Conservation (phyloP, 345 rosid species). For the Jatropha curcas region DNA sequence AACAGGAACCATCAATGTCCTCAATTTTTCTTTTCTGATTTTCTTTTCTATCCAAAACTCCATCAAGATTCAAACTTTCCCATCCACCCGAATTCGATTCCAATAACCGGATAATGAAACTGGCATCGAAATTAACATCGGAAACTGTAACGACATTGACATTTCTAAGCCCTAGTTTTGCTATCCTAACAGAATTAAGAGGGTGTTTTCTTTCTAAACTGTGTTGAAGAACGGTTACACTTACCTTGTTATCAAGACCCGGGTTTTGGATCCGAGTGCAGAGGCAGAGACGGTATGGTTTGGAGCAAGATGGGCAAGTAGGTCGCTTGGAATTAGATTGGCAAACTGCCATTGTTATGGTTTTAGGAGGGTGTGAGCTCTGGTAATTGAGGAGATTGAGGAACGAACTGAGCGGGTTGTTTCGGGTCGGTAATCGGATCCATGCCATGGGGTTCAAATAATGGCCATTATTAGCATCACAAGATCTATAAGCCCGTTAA, state of each 20-base stretch:
- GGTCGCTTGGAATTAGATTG: conserved; percentile 52
- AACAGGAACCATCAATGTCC: conserved; percentile 24
- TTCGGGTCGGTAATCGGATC: conserved; percentile 20
- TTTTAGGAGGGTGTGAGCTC: conserved; percentile 20
- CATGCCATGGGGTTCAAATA: conserved; percentile 24
- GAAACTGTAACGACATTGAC: conserved; percentile 51
- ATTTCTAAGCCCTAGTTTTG: conserved; percentile 68
- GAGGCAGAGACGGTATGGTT: conserved; percentile 65
- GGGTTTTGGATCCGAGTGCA: conserved; percentile 53
- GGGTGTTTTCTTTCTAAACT: conserved; percentile 73
- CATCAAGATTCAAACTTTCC: conserved; percentile 23
- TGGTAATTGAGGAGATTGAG: background rate
- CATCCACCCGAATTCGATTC: conserved; percentile 24
- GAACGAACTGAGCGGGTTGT: conserved; percentile 4
- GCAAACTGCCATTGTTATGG: conserved; percentile 41
- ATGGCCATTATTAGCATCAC: too few relatives aligned
- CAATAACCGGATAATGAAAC: conserved; percentile 45
- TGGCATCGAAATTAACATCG: conserved; percentile 59
- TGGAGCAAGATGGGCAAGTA: conserved; percentile 66
- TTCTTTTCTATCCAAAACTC: conserved; percentile 1
- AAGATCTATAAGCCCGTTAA: background rate
- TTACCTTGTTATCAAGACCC: conserved; percentile 59
- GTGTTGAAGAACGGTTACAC: conserved; percentile 78
- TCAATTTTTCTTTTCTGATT: conserved; percentile 20
- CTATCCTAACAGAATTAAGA: conserved; percentile 74